Evolutionary conservation across 169 alveolate species (phyloP).

Genomic region (Babesia microti): DNA sequence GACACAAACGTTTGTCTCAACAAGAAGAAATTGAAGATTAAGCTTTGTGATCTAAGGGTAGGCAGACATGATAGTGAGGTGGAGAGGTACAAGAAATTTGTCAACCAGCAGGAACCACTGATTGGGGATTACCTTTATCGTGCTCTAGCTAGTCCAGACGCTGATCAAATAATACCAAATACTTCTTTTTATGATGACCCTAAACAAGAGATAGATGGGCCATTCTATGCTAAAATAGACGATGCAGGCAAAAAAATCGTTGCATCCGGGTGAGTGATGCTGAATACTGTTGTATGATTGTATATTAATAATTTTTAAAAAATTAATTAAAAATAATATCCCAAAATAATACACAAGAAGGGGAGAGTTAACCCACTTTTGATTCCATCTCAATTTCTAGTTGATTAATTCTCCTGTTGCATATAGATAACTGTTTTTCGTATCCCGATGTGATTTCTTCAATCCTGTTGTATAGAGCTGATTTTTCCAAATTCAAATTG

Average conservation of each 20-base stretch:
- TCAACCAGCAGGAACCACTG: constrained; percentile 44
- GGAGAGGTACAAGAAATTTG: constrained; percentile 13
- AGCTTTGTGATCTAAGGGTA: constrained; percentile 31
- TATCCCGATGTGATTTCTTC: too few relatives aligned
- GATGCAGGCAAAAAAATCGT: constrained; percentile 13
- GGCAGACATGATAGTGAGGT: constrained; percentile 24
- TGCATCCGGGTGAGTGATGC: too few relatives aligned
- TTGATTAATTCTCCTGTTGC: too few relatives aligned
- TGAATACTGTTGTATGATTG: too few relatives aligned
- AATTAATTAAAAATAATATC: too few relatives aligned
- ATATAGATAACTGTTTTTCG: too few relatives aligned
- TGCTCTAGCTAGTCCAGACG: constrained; percentile 25
- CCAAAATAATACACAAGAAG: too few relatives aligned
- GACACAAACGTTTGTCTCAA: constrained; percentile 6
- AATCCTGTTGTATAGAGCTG: too few relatives aligned
- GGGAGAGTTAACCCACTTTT: too few relatives aligned
- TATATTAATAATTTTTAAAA: too few relatives aligned
- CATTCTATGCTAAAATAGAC: constrained; percentile 15
- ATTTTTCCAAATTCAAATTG: too few relatives aligned
- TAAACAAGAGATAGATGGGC: constrained; percentile 24
- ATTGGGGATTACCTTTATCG: constrained; percentile 44
- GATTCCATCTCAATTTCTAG: too few relatives aligned
- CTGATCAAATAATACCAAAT: not conserved
- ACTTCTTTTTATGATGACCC: constrained; percentile 24
- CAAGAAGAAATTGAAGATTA: constrained; percentile 18